phyloP scores from a whole-genome alignment of 495 filamentous ascomycete genomes.

The Lentithecium fluviatile region DNA sequence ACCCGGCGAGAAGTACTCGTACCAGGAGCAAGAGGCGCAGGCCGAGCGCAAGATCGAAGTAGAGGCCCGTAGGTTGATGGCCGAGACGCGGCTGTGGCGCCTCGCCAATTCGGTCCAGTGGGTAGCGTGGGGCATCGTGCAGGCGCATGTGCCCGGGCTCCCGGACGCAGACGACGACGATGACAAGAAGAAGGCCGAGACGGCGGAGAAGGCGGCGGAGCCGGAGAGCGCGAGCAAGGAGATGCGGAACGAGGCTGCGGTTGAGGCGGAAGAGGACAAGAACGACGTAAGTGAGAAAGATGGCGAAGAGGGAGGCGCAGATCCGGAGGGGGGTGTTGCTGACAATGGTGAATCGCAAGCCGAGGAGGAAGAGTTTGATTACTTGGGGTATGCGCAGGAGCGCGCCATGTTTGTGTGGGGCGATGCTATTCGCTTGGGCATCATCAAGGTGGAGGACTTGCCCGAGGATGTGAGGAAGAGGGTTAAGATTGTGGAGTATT shows the following conservation, averaged over 20 bases:
- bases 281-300: background rate
- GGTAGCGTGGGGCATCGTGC: conserved; percentile 95
- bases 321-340: conserved; percentile 5
- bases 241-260: background rate
- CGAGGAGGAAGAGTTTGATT: conserved; percentile 78
- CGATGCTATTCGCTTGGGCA: conserved; percentile 70
- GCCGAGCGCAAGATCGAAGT: conserved; percentile 60
- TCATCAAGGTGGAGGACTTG: conserved; percentile 71
- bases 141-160: conserved; percentile 77
- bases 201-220: conserved; percentile 7
- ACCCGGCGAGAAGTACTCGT: conserved; percentile 38
- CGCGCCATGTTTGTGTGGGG: conserved; percentile 91
- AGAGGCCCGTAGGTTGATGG: conserved; percentile 65
- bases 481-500: conserved; percentile 33
- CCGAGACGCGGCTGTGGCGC: conserved; percentile 81
- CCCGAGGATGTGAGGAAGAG: conserved; percentile 48
- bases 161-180: conserved; percentile 31
- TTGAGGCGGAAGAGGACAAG: background rate
- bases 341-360: conserved; percentile 34
- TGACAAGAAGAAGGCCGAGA: conserved; percentile 10
- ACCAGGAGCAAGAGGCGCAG: conserved; percentile 52
- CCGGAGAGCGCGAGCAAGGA: background rate
- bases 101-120: conserved; percentile 84
- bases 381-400: conserved; percentile 86
- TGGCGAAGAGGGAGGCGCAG: background rate